Conservation (phyloP, 139 green algal species). For the Chlorokybus atmophyticus region DNA sequence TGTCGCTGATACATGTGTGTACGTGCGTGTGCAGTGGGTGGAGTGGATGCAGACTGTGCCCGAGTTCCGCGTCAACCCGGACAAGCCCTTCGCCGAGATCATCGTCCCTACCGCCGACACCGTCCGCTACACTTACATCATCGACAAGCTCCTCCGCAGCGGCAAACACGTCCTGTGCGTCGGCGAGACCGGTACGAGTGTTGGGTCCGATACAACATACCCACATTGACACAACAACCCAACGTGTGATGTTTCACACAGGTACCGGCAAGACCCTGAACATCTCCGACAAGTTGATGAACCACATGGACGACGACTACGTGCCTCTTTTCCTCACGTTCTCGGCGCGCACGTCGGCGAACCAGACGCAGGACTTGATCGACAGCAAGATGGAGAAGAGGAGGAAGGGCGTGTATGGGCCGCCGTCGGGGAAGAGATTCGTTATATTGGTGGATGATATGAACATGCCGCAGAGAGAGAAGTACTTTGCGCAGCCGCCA, state of each 20-base stretch:
- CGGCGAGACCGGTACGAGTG: too few species aligned
- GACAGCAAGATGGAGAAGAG: conserved; percentile 36
- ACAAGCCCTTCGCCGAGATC: conserved; percentile 52
- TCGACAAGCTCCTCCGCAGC: conserved; percentile 40
- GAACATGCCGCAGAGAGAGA: conserved; percentile 40
- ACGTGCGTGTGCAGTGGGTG: conserved; percentile 50
- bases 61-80: conserved; percentile 51
- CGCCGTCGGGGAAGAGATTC: conserved; percentile 26
- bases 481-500: conserved; percentile 38
- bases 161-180: conserved; percentile 58
- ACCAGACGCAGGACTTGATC: conserved; percentile 63
- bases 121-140: conserved; percentile 56
- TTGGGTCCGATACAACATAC: too few species aligned
- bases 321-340: conserved; percentile 64
- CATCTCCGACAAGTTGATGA: conserved; percentile 51
- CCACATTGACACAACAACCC: too few species aligned
- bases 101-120: conserved; percentile 65
- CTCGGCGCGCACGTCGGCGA: conserved; percentile 54
- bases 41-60: conserved; percentile 56
- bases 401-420: conserved; percentile 35
- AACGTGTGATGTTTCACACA: too few species aligned
- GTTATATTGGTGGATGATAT: conserved; percentile 32
- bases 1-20: too few species aligned
- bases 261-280: conserved; percentile 70
- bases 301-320: conserved; percentile 42